A percentile compares a stretch with the other conserved stretches of the same genome.
Conservation (phyloP, 169 alveolate genomes). For the Condylostoma magnum region DNA sequence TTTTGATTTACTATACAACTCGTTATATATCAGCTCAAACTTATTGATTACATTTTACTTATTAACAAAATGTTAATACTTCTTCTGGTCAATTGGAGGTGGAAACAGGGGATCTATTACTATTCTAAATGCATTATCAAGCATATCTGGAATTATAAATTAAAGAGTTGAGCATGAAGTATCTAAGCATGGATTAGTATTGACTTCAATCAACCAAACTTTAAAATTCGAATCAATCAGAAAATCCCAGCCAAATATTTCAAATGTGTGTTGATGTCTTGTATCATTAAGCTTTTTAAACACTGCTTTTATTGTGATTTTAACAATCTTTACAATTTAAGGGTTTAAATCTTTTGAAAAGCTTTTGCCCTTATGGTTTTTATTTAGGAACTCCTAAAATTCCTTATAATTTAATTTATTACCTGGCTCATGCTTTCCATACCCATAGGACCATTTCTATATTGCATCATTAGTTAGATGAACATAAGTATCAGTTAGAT, state of each 20-base stretch:
- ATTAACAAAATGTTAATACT: neutral
- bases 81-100: conserved; percentile 42
- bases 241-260: conserved; percentile 84
- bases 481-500: conserved; percentile 46
- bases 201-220: conserved; percentile 84
- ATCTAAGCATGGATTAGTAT: conserved; percentile 83
- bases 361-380: conserved; percentile 1
- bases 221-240: conserved; percentile 83
- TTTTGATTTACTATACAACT: too few species aligned
- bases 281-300: conserved; percentile 39
- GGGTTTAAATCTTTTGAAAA: conserved; percentile 29
- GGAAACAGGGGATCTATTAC: conserved; percentile 52
- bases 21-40: neutral
- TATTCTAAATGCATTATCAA: conserved; percentile 45
- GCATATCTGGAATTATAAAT: conserved; percentile 45
- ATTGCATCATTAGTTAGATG: conserved; percentile 72
- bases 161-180: conserved; percentile 33
- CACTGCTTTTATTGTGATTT: conserved; percentile 44
- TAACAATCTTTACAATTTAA: conserved; percentile 43
- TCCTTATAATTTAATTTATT: conserved; percentile 59
- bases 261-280: conserved; percentile 67
- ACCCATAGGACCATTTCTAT: conserved; percentile 53
- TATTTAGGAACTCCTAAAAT: conserved; percentile 51
- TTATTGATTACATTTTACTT: neutral
- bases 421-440: conserved; percentile 64